These are phyloP conservation scores for Sporothrix protearum DNA, from an alignment of 2,329 filamentous ascomycete species.

Conservation along the genomic window DNA sequence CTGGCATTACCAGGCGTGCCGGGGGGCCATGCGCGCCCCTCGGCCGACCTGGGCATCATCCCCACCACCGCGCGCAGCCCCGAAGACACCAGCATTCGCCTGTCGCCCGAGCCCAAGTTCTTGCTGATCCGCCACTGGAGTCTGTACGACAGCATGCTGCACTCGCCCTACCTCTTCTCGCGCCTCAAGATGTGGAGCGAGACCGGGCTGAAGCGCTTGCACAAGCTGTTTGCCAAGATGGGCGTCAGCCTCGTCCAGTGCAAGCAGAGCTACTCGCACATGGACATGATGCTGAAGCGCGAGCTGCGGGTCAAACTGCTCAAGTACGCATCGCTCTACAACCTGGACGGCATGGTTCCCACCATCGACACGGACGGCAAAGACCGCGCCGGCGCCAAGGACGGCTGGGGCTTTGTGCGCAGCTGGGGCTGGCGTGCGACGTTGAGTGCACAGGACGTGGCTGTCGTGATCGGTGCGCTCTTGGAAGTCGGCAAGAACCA, in stretches of 20 bases:
- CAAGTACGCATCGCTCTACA: slow-evolving; percentile 89
- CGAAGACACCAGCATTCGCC: slow-evolving; percentile 84
- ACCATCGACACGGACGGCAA: slow-evolving; percentile 67
- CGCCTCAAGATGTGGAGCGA: slow-evolving; percentile 94
- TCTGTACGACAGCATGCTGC: slow-evolving; percentile 96
- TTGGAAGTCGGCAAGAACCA: slow-evolving; percentile 77
- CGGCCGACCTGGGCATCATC: slow-evolving; percentile 72
- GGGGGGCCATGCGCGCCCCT: slow-evolving; percentile 42
- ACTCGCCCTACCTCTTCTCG: slow-evolving; percentile 90
- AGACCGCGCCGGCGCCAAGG: slow-evolving; percentile 69
- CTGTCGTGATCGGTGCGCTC: slow-evolving; percentile 86
- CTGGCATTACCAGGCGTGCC: slow-evolving; percentile 44
- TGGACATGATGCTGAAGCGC: slow-evolving; percentile 96
- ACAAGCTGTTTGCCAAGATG: slow-evolving; percentile 97
- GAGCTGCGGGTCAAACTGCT: slow-evolving; percentile 74
- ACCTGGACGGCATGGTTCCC: slow-evolving; percentile 88
- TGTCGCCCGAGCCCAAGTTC: slow-evolving; percentile 92
- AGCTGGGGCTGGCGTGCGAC: slow-evolving; percentile 98
- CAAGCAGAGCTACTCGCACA: slow-evolving; percentile 93
- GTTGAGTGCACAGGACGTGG: slow-evolving; percentile 86
- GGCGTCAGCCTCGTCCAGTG: slow-evolving; percentile 90
- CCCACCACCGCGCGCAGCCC: slow-evolving; percentile 84
- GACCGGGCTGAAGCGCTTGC: slow-evolving; percentile 76
- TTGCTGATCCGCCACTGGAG: slow-evolving; percentile 94
- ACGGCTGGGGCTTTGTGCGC: slow-evolving; percentile 94